Evolutionary conservation across 352 stramenopile species (phyloP), one percentile per base, ranked within the genome.

Genomic region (Globisporangium nagaii): DNA sequence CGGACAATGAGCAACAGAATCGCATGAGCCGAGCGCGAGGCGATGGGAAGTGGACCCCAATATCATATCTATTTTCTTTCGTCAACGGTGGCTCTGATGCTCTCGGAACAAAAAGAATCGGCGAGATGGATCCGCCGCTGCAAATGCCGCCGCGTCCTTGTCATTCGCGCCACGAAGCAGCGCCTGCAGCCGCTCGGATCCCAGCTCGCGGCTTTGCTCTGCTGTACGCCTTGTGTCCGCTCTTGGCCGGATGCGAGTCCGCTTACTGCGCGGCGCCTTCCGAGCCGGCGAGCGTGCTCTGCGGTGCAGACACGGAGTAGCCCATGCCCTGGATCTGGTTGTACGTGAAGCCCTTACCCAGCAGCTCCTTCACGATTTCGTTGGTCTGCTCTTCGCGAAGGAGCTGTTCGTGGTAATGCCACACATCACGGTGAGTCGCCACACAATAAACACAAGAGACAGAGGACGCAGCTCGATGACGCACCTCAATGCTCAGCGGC

Each of bases 281-380:
- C 22, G 68, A 58, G 24, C 56, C 63, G 10, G 75, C 41, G 24
- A 88, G 71, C 45, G 76, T 91, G 65, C 75, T 92, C 58, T 88
- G 66, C 43, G 66, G 76, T 56, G 78, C 73, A 48, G 75, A 63
- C 39, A 90, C 70, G 51, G 78, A 72, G 74, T 91, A 94, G 53
- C 84, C 84, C 84, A 94, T 94, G 58, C 68, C 67, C 48, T 90
- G 79, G 53, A 94, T 88, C 63, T 94, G 84, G 65, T 84, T 77
- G 58, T 90, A 84, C 47, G 65, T 86, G 62, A 91, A 94, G 15
- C 84, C 84, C 69, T 90, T 91, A 65, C 69, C 71, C 41, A 90
- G 53, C 39, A 91, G 62, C 54, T 91, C 81, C 70, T 90, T 91
- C 37, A 88, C 81, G 37, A 88, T 74, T 56, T 91, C 81, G 53